Conservation (phyloP, 768 basidiomycete genomes). For the Termitomyces sp. region DNA sequence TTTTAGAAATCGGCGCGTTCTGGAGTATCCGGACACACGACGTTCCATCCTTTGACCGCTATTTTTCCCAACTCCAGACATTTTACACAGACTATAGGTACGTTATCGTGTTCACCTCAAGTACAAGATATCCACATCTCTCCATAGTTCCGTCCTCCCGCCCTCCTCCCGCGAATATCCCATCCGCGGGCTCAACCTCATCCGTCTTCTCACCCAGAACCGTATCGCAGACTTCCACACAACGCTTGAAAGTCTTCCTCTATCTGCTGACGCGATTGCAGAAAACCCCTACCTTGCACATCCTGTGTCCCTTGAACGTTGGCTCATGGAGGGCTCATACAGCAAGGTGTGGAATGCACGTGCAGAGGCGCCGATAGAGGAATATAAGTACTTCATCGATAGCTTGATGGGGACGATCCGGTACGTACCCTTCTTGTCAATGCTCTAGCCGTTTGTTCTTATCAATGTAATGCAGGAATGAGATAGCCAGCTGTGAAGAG, state of each 20-base stretch:
- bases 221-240: slow-evolving; percentile 98
- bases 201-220: slow-evolving; percentile 91
- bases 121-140: not conserved
- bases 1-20: slow-evolving; percentile 93
- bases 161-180: slow-evolving; percentile 84
- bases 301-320: slow-evolving; percentile 88
- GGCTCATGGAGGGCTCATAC: slow-evolving; percentile 99
- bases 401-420: slow-evolving; percentile 92
- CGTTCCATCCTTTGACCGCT: slow-evolving; percentile 91
- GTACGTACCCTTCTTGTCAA: slow-evolving; percentile 32
- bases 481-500: slow-evolving; percentile 97
- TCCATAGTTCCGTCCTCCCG: slow-evolving; percentile 61
- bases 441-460: not conserved
- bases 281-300: slow-evolving; percentile 74
- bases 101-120: slow-evolving; percentile 4
- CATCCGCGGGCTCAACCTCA: slow-evolving; percentile 89
- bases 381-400: slow-evolving; percentile 93
- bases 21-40: slow-evolving; percentile 87
- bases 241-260: slow-evolving; percentile 82
- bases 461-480: slow-evolving; percentile 53
- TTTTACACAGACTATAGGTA: slow-evolving; percentile 87
- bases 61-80: slow-evolving; percentile 85
- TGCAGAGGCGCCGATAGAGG: slow-evolving; percentile 86
- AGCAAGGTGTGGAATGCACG: slow-evolving; percentile 97
- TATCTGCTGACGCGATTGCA: slow-evolving; percentile 59